Base-by-base conservation (phyloP, 2,329 filamentous ascomycete species). In the Lasiodiplodia gonubiensis region DNA sequence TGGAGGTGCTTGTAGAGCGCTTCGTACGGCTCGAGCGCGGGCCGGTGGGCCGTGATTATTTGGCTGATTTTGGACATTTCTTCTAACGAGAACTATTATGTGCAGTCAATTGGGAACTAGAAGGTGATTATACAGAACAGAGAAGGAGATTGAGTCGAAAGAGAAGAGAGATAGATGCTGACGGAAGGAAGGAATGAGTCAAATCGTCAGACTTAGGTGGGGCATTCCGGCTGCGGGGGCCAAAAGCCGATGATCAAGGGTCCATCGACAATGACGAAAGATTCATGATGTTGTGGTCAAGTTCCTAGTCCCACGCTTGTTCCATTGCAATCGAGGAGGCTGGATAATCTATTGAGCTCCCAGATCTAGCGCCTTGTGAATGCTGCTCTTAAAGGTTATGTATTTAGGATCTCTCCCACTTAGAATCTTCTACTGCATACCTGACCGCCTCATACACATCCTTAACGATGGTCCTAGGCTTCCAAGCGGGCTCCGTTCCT, bases 381-480 rank as follows among this genome's bases (percentile, higher is more conserved):
- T 49, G 21, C 27, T 33, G 25, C 21, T 49, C 18, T 35, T 51
- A 0, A 16, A 37, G n/a, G 30, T n/a, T 11, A 51, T 37, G 8
- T 35, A 82, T 68, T 78, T 37, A 63, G 77, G 64, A 85, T 80
- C 71, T 82, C 82, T 77, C 75, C 67, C 76, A 72, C 33, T 39
- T 63, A 6, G 59, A 52, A 35, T 63, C 59, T 23, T 87, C 82
- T 74, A 95, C 79, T 4, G 90, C 92, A 90, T 90, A 96, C 69
- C 88, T 82, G 4, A 97, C 91, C 12, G 91, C 93, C 70, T 89
- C 88, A 72, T 87, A 85, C 3, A 97, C 93, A 80, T 94, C 89
- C 46, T 91, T 86, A 25, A 90, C 88, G 69, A 93, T 88, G 30
- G 85, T 85, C 60, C 83, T 85, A 8, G 92, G 92, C 71, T 80